phyloP scores from a whole-genome alignment of 2,329 filamentous ascomycete species.

The Cercospora sp. region DNA sequence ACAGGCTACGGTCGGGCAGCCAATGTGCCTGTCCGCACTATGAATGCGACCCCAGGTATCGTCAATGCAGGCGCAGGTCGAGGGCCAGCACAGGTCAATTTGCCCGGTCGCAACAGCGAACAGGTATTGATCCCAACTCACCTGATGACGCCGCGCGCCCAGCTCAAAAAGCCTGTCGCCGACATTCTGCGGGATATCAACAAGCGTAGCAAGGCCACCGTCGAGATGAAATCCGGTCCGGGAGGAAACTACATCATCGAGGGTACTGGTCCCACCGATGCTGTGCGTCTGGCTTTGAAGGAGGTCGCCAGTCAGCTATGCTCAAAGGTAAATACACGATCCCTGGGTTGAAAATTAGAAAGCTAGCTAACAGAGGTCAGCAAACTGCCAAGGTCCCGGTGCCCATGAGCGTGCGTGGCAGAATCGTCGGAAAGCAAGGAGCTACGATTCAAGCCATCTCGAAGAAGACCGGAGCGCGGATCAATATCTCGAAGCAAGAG shows the following conservation, averaged over 20 bases:
- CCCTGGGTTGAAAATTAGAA: neutral
- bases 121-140: constrained; percentile 71
- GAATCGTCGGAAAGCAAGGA: constrained; percentile 92
- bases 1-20: constrained; percentile 50
- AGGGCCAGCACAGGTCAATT: constrained; percentile 57
- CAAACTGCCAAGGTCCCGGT: constrained; percentile 74
- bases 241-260: constrained; percentile 77
- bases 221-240: constrained; percentile 73
- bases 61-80: constrained; percentile 49
- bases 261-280: constrained; percentile 78
- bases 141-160: constrained; percentile 72
- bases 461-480: constrained; percentile 83
- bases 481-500: constrained; percentile 83
- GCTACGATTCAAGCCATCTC: constrained; percentile 87
- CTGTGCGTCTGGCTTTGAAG: constrained; percentile 83
- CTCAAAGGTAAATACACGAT: constrained; percentile 64
- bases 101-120: constrained; percentile 82
- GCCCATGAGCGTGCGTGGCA: constrained; percentile 77
- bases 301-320: constrained; percentile 87
- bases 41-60: constrained; percentile 64
- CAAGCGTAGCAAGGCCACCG: constrained; percentile 81
- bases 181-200: constrained; percentile 92
- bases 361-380: constrained; percentile 40
- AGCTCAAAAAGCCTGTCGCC: constrained; percentile 80
- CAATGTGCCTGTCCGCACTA: constrained; percentile 57